Evolutionary conservation across 768 basidiomycete species (phyloP).

Genomic region (Pisolithus marmoratus): DNA sequence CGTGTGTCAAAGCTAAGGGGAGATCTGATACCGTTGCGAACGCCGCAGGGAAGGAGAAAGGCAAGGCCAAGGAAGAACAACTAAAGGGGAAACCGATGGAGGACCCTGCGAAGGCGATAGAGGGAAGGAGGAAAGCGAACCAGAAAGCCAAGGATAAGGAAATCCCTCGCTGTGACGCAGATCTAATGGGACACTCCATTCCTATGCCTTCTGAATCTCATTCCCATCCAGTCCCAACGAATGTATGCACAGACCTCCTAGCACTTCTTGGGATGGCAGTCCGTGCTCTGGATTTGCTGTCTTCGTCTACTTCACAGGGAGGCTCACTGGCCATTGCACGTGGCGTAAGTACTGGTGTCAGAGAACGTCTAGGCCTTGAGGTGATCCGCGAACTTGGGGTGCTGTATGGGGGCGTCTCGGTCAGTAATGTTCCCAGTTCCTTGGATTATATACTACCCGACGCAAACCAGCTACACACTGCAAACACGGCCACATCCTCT

Average conservation of each 20-base stretch:
- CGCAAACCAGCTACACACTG: too few relatives aligned
- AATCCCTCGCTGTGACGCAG: too few relatives aligned
- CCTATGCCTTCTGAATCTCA: not conserved
- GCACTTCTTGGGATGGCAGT: constrained; percentile 18
- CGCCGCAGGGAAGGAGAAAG: not conserved
- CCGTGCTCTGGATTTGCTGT: constrained; percentile 13
- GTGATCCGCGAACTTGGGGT: constrained; percentile 20
- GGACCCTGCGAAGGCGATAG: not conserved
- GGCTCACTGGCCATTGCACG: not conserved
- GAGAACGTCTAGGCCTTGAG: constrained; percentile 23
- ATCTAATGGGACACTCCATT: too few relatives aligned
- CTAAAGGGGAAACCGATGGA: not conserved
- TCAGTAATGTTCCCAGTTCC: not conserved
- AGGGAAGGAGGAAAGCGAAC: not conserved
- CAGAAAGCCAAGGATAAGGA: not conserved
- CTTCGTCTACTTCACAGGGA: not conserved
- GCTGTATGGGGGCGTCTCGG: constrained; percentile 10
- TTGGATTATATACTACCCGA: too few relatives aligned
- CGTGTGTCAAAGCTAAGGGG: too few relatives aligned
- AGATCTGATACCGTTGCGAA: not conserved
- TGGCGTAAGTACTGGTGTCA: constrained; percentile 8
- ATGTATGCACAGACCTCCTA: constrained; percentile 18
- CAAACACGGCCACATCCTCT: too few relatives aligned
- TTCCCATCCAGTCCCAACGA: constrained; percentile 1
- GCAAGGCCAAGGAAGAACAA: constrained; percentile 5